Base-by-base conservation (phyloP, 371 early-diverging fungal species). In the Parasitella parasitica region DNA sequence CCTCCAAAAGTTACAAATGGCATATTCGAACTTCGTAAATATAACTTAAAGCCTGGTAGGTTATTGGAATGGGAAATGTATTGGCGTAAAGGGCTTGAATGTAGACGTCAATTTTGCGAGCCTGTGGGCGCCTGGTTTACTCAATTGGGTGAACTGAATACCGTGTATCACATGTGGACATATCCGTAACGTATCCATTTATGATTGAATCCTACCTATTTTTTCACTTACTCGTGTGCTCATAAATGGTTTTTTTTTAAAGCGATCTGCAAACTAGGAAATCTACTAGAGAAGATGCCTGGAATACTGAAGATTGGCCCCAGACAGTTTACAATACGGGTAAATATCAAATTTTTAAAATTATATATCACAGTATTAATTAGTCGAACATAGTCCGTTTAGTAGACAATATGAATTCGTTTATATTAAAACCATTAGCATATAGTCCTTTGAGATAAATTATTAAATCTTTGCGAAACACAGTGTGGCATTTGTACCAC, bases 51-150 rank as follows among this genome's bases (percentile, higher is more conserved):
- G 88, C 94, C 97, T 20, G 97, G 97, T 15, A 79, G 86, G 48
- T 71, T 97, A 66, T 77, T 97, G 11, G 95, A 97, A 70, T 97
- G 97, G 97, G 95, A 95, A 77, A 82, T 86, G 39, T 84, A 93
- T 70, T 97, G 96, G 95, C 81, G 87, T 20, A 79, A 85, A 26
- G 96, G 96, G 48, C 82, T 97, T 9, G 93, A 94, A 58, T 93
- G 93, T 70, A 84, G 97, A 46, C 77, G 86, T 18, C 88, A 94
- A 69, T 92, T 89, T 70, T 91, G 91, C 67, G 90, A 91, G 56
- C 95, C 96, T 11, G 89, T 95, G 37, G 97, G 97, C 15, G 97
- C 97, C 7, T 97, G 96, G 96, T 97, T 96, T 71, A 90, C 91
- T 38, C 96, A 97, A 71, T 80, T 96, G 18, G 97, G 97, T 16